These are phyloP conservation scores for Blastocladiella emersonii DNA, from an alignment of 371 early-diverging fungal species.

Conservation along the genomic window DNA sequence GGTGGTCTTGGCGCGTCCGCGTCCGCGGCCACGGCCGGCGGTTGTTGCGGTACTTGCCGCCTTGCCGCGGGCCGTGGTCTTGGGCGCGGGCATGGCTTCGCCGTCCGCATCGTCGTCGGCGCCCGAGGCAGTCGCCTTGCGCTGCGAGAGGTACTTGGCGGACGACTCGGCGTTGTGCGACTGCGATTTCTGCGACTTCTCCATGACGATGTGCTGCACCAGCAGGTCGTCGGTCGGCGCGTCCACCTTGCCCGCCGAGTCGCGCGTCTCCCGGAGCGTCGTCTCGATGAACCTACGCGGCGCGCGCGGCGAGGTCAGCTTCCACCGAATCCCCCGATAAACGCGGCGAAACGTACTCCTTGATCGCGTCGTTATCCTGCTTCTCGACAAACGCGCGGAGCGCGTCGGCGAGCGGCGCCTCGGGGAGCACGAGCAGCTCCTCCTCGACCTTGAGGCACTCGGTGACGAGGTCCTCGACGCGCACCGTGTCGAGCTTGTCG, in stretches of 20 bases:
- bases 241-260: neutral
- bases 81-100: too few relatives aligned
- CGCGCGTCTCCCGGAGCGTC: neutral
- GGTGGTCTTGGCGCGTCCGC: too few relatives aligned
- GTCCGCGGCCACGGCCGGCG: too few relatives aligned
- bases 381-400: conserved; percentile 71
- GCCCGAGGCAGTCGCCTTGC: neutral
- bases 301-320: neutral
- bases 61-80: too few relatives aligned
- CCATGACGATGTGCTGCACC: neutral
- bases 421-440: conserved; percentile 43
- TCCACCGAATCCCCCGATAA: neutral
- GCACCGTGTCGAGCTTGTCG: conserved; percentile 46
- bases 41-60: too few relatives aligned
- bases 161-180: neutral
- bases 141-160: neutral
- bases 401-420: conserved; percentile 61
- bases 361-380: conserved; percentile 69
- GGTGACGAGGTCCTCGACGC: conserved; percentile 58
- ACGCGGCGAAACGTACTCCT: conserved; percentile 17
- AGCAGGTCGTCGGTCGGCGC: neutral
- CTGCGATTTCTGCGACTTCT: neutral
- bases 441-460: conserved; percentile 55
- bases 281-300: neutral
- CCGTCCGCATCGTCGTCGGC: neutral